Evolutionary conservation across 2,329 filamentous ascomycete genomes (phyloP).

Genomic region (Talaromyces funiculosus): DNA sequence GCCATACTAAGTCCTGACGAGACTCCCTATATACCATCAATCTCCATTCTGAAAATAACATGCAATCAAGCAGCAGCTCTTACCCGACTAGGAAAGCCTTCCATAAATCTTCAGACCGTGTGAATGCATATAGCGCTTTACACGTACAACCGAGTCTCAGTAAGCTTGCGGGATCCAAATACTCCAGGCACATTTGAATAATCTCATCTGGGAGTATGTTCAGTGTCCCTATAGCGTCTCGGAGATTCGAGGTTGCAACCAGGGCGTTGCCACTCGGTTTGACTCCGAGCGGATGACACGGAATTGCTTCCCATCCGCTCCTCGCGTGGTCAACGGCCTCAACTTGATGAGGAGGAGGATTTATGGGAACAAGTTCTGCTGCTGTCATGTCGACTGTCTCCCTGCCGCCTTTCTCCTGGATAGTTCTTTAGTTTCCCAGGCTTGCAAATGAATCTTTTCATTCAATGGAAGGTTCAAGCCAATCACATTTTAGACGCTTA

Average conservation of each 20-base stretch:
- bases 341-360: background rate
- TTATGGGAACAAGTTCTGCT: constrained; percentile 1
- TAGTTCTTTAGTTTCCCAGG: background rate
- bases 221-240: constrained; percentile 60
- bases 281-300: constrained; percentile 73
- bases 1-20: constrained; percentile 57
- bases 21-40: constrained; percentile 11
- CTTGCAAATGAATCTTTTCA: background rate
- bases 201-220: constrained; percentile 72
- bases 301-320: constrained; percentile 50
- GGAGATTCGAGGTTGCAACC: constrained; percentile 60
- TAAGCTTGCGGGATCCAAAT: constrained; percentile 59
- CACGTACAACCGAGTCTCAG: constrained; percentile 68
- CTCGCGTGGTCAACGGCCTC: constrained; percentile 8
- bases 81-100: constrained; percentile 78
- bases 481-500: background rate
- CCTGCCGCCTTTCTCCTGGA: background rate
- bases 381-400: constrained; percentile 3
- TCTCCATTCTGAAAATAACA: background rate
- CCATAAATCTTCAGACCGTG: constrained; percentile 81
- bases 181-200: constrained; percentile 68
- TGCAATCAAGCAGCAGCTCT: constrained; percentile 38
- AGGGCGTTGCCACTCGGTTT: constrained; percentile 84
- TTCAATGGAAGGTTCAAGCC: background rate
- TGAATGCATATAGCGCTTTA: constrained; percentile 81